A percentile compares a stretch with the other conserved stretches of the same genome.
Conservation (phyloP, 2,329 filamentous ascomycete genomes). For the Colletotrichum godetiae region DNA sequence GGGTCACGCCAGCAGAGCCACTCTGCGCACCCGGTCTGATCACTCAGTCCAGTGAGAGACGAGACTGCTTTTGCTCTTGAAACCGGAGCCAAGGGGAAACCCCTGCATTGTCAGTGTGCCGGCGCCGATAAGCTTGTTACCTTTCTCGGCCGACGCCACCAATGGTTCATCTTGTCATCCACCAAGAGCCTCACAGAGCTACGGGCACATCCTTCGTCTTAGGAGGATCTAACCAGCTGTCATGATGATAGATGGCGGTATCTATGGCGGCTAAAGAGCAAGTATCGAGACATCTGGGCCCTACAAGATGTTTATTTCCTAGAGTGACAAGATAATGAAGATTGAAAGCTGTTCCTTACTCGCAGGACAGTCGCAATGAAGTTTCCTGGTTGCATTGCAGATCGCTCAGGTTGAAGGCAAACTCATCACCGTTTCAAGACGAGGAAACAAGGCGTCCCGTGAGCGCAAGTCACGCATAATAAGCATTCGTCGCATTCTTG, state of each 20-base stretch:
- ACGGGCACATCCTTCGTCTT: neutral
- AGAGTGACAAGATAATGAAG: too few relatives aligned
- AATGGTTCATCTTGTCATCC: neutral
- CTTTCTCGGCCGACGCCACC: neutral
- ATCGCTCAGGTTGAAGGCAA: neutral
- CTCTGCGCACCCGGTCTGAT: conserved; percentile 16
- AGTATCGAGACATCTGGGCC: neutral
- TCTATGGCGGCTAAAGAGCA: neutral
- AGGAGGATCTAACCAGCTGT: neutral
- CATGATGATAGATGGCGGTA: neutral
- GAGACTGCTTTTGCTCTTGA: conserved; percentile 2
- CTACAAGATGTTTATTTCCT: too few relatives aligned
- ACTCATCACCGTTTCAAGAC: conserved; percentile 26
- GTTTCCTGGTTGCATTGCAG: neutral
- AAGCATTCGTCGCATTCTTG: conserved; percentile 25
- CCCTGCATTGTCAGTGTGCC: conserved; percentile 24
- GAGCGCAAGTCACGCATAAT: conserved; percentile 6
- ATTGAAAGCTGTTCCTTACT: neutral
- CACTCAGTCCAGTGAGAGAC: neutral
- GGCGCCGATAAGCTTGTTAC: neutral
- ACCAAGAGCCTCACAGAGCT: neutral
- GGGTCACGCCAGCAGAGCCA: neutral
- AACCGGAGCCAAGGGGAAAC: conserved; percentile 19
- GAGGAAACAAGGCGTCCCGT: conserved; percentile 21
- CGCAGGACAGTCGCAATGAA: neutral